These are phyloP conservation scores for Citrus hindsii DNA, from an alignment of 345 rosid genomes.

Conservation along the genomic window DNA sequence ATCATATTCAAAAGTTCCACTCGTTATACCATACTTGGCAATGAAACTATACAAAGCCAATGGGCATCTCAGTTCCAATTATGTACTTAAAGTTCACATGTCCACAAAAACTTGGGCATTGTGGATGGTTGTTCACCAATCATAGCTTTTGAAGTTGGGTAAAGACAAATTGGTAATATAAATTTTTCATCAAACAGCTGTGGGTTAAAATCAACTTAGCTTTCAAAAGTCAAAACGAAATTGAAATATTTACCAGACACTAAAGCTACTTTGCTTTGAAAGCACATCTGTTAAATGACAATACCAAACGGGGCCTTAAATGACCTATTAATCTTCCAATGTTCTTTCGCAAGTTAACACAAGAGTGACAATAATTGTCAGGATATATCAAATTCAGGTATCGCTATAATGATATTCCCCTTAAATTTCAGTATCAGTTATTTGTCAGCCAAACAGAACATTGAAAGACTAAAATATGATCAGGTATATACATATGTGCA, in stretches of 20 bases:
- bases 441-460: neutral
- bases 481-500: too few relatives aligned
- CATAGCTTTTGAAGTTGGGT: neutral
- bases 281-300: neutral
- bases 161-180: neutral
- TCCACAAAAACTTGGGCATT: neutral
- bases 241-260: neutral
- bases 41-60: neutral
- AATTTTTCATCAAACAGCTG: neutral
- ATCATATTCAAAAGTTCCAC: neutral
- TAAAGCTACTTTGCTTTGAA: too few relatives aligned
- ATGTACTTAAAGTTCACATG: neutral
- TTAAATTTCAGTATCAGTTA: neutral
- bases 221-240: neutral
- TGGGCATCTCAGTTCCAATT: neutral
- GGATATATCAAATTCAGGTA: neutral
- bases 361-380: neutral
- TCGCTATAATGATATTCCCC: neutral
- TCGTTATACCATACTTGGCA: neutral
- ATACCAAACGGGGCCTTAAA: neutral
- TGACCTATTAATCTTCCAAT: neutral
- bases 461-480: neutral
- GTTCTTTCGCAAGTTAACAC: neutral
- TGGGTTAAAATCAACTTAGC: neutral
- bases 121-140: neutral